phyloP scores from a whole-genome alignment of 768 basidiomycete genomes.

The Stropharia rugosoannulata region DNA sequence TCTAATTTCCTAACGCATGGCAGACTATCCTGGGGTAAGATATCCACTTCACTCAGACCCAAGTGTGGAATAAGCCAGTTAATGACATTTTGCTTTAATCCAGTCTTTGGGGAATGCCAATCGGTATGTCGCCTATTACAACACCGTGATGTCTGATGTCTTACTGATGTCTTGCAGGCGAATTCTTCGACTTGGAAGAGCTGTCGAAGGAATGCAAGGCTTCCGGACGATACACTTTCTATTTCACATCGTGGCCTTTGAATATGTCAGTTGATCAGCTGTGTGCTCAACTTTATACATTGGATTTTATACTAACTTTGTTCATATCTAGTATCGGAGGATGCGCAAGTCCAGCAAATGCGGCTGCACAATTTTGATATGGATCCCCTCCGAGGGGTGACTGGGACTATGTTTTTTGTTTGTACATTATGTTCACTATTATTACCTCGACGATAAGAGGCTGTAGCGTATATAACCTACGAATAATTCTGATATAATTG shows the following conservation, averaged over 20 bases:
- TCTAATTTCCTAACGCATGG: not conserved
- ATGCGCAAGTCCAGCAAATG: not conserved
- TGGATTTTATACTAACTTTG: not conserved
- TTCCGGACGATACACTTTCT: not conserved
- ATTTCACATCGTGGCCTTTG: conserved; percentile 5
- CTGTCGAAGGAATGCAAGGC: conserved; percentile 1
- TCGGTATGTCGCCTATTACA: not conserved
- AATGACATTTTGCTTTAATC: not conserved
- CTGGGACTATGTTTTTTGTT: too few relatives aligned
- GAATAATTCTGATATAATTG: too few relatives aligned
- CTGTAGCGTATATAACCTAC: too few relatives aligned
- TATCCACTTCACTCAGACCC: not conserved
- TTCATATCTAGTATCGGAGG: not conserved
- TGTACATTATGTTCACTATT: too few relatives aligned
- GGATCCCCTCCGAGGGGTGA: too few relatives aligned
- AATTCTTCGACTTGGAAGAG: conserved; percentile 4
- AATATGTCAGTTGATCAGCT: not conserved
- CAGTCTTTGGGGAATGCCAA: conserved; percentile 6
- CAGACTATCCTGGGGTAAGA: conserved; percentile 1
- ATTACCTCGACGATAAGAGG: too few relatives aligned
- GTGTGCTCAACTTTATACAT: not conserved
- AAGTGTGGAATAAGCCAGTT: too few relatives aligned
- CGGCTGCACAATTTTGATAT: not conserved
- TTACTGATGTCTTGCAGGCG: not conserved
- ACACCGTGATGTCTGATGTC: too few relatives aligned